Conservation (phyloP, 2,329 filamentous ascomycete genomes). For the Bipolaris zeicola region DNA sequence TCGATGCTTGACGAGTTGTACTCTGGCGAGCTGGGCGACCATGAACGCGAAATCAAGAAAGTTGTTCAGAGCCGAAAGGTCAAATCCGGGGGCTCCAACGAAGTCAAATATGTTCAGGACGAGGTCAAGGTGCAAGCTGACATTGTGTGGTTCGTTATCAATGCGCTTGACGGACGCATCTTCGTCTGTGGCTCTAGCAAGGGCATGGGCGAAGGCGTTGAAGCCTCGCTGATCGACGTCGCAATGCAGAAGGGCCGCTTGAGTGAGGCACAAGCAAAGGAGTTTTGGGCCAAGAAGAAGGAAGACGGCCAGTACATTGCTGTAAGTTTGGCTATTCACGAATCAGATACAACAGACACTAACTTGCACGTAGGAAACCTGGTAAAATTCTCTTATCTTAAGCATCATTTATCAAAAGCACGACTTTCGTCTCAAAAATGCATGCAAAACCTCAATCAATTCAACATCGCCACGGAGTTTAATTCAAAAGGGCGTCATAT, state of each 20-base stretch:
- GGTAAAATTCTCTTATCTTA: slow-evolving; percentile 1
- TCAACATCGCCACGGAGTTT: slow-evolving; percentile 17
- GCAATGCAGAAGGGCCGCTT: slow-evolving; percentile 92
- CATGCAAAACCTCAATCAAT: slow-evolving; percentile 9
- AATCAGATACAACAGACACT: not conserved
- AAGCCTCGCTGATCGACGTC: slow-evolving; percentile 83
- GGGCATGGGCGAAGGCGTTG: slow-evolving; percentile 97
- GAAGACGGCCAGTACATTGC: slow-evolving; percentile 95
- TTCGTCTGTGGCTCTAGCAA: slow-evolving; percentile 96
- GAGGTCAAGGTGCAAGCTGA: slow-evolving; percentile 91
- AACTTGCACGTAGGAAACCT: slow-evolving; percentile 9
- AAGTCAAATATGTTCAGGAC: slow-evolving; percentile 93
- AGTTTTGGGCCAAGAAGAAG: slow-evolving; percentile 92
- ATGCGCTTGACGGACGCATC: slow-evolving; percentile 90
- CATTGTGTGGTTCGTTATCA: slow-evolving; percentile 98
- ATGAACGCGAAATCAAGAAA: slow-evolving; percentile 54
- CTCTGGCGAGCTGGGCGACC: slow-evolving; percentile 87
- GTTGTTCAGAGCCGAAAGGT: slow-evolving; percentile 57
- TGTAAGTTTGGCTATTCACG: slow-evolving; percentile 50
- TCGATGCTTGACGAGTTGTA: slow-evolving; percentile 95
- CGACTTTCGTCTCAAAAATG: slow-evolving; percentile 3
- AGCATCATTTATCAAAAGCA: not conserved
- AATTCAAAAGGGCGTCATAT: slow-evolving; percentile 10
- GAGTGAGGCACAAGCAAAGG: slow-evolving; percentile 76
- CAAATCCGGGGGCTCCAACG: slow-evolving; percentile 55